phyloP scores from a whole-genome alignment of 345 rosid genomes.

The Arabidopsis arenosa region DNA sequence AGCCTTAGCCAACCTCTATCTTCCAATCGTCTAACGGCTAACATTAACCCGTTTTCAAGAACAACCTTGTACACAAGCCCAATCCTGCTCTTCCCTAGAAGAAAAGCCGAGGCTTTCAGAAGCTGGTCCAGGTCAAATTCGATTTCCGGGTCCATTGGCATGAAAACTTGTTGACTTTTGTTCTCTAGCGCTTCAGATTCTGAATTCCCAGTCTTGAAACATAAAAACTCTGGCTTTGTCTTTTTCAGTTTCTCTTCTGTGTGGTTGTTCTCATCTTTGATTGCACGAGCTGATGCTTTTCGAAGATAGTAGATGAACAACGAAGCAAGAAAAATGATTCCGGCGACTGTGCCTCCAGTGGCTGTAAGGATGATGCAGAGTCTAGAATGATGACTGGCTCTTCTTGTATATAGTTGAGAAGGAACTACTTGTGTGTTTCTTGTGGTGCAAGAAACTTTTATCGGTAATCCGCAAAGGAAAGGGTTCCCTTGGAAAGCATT shows the following conservation, averaged over 20 bases:
- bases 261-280: slow-evolving; percentile 30
- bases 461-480: slow-evolving; percentile 73
- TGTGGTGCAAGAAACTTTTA: slow-evolving; percentile 55
- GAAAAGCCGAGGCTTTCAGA: slow-evolving; percentile 90
- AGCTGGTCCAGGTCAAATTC: slow-evolving; percentile 80
- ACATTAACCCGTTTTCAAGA: slow-evolving; percentile 64
- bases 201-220: slow-evolving; percentile 55
- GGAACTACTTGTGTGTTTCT: slow-evolving; percentile 29
- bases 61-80: slow-evolving; percentile 90
- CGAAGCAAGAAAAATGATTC: slow-evolving; percentile 59
- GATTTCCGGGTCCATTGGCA: slow-evolving; percentile 62
- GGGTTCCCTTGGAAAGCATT: slow-evolving; percentile 80
- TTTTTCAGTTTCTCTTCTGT: slow-evolving; percentile 47
- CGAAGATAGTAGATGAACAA: slow-evolving; percentile 55
- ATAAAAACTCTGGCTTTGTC: slow-evolving; percentile 56
- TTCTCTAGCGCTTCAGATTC: slow-evolving; percentile 49
- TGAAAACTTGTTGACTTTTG: slow-evolving; percentile 65
- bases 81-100: slow-evolving; percentile 81
- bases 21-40: slow-evolving; percentile 84
- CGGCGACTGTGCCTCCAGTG: slow-evolving; percentile 33
- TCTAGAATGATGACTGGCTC: slow-evolving; percentile 27
- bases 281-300: slow-evolving; percentile 43
- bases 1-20: slow-evolving; percentile 73
- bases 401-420: slow-evolving; percentile 38
- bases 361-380: slow-evolving; percentile 33